Base-by-base conservation (phyloP, 176 grass and related monocot genomes). In the Rhynchospora breviuscula region DNA sequence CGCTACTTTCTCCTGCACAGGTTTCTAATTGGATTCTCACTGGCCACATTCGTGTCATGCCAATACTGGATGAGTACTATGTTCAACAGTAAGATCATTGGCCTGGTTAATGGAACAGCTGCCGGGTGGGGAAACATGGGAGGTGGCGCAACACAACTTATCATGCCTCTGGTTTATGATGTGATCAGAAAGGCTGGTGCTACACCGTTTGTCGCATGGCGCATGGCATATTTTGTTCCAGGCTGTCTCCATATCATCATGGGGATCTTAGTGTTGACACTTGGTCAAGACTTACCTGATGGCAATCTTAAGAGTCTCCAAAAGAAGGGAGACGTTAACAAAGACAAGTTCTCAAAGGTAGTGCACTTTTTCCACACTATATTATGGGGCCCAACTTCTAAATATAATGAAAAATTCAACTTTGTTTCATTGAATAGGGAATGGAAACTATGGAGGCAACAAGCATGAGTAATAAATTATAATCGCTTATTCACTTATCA, bases 1-100 rank as follows among this genome's bases (percentile, higher is more conserved):
- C 13, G 46, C 25, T 51, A 49, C 18, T 49, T 73, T 73, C 46
- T 74, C 10, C 25, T 74, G n/a, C 69, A 76, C 62, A 79, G 86
- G 10, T 97, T 97, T 83, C 58, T 97, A 2, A 97, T 97, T 17
- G 94, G 90, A 17, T 94, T 97, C 81, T 97, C 94, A 0, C 88
- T 97, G 0, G 94, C 94, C 0, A 94, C 94, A 0, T 97, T 94
- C 67, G 94, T 97, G 10, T 89, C 94, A 0, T 97, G 92, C 67
- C 94, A 97, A 67, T 97, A 94, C 35, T 97, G 92, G 88, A 97
- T 91, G 90, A 94, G 92, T 85, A 97, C 94, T 21, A 97, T 97
- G 94, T 97, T 97, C 84, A 97, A 89, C 73, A 83, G 88, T 80
- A 89, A 89, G 94, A 97, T 97, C 66, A 90, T 97, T 21, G 94